Base-by-base conservation (phyloP, 2,329 filamentous ascomycete species). In the Fonsecaea multimorphosa region DNA sequence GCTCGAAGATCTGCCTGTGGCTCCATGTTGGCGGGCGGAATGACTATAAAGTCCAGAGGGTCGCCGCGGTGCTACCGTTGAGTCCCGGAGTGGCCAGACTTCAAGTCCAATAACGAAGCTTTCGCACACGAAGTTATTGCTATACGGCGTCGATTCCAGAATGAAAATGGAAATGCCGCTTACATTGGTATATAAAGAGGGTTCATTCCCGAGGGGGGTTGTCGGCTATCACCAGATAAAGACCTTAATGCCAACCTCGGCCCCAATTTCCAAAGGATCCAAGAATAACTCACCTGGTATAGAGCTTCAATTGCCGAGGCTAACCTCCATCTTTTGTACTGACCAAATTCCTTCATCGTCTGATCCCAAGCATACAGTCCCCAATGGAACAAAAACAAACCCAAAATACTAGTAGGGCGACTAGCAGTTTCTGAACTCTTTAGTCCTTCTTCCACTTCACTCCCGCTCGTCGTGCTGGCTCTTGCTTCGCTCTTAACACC, bases 1-100 rank as follows among this genome's bases (percentile, higher is more conserved):
- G 73, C 63, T 16, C 66, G 67, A 31, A 76, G 70, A 53, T 75
- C 71, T 63, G 65, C 56, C 22, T 49, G 27, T n/a, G 58, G 58
- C 34, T 61, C 64, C 65, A 68, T 68, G 58, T 11, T 68, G 38
- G 24, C 34, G 1, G 36, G 8, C 38, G 8, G 24, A 19, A 38
- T 12, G 12, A 7, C 2, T 36, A 9, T 11, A 4, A 14, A 2
- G 34, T 36, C 12, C 2, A 11, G 2, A 36, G 3, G 34, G 3
- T 11, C 2, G 7, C 36, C 36, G 16, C 6, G 36, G 12, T 36
- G 38, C 38, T 8, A n/a, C n/a, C 7, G 38, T n/a, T n/a, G 6
- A 19, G 9, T 19, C n/a, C 38, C 2, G 9, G 38, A 44, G 38
- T 19, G 38, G 19, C 19, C n/a, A 7, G 6, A 34, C 6, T 12